Conservation (phyloP, 371 early-diverging fungal genomes). For the Rhizopus sp. region DNA sequence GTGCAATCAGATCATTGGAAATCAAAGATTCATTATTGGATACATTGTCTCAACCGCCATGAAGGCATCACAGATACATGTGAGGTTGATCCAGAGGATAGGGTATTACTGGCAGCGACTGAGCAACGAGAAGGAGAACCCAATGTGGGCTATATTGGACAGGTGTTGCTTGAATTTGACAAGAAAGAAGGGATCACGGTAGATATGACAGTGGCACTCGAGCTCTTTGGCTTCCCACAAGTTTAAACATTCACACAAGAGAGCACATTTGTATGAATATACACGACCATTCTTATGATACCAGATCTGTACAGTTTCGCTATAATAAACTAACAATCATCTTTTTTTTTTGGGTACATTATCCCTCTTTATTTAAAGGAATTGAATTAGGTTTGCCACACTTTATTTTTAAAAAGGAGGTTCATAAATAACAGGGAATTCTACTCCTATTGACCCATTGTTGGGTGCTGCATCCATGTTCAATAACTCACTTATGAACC, state of each 20-base stretch:
- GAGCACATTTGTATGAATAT: not conserved
- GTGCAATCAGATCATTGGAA: slow-evolving; percentile 2
- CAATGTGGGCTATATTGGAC: slow-evolving; percentile 33
- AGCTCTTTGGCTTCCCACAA: slow-evolving; percentile 35
- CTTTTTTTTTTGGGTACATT: slow-evolving; percentile 2
- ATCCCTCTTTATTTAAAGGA: not conserved
- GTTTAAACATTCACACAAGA: slow-evolving; percentile 15
- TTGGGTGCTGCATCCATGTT: slow-evolving; percentile 66
- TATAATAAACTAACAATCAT: not conserved
- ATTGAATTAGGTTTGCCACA: not conserved
- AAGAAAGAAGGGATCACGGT: slow-evolving; percentile 18
- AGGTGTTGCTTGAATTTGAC: slow-evolving; percentile 25
- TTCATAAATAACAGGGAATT: slow-evolving; percentile 21
- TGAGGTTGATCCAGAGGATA: slow-evolving; percentile 42
- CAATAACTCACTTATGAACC: slow-evolving; percentile 64
- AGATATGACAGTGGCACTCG: slow-evolving; percentile 35
- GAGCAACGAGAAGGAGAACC: slow-evolving; percentile 33
- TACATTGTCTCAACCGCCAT: slow-evolving; percentile 45
- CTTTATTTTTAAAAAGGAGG: slow-evolving; percentile 22
- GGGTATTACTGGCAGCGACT: slow-evolving; percentile 42
- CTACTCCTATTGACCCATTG: slow-evolving; percentile 60
- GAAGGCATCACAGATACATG: slow-evolving; percentile 24
- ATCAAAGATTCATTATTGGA: slow-evolving; percentile 43
- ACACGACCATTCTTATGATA: not conserved
- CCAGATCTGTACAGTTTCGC: not conserved